These are phyloP conservation scores for Lineolata rhizophorae DNA, from an alignment of 495 filamentous ascomycete genomes.

Conservation along the genomic window DNA sequence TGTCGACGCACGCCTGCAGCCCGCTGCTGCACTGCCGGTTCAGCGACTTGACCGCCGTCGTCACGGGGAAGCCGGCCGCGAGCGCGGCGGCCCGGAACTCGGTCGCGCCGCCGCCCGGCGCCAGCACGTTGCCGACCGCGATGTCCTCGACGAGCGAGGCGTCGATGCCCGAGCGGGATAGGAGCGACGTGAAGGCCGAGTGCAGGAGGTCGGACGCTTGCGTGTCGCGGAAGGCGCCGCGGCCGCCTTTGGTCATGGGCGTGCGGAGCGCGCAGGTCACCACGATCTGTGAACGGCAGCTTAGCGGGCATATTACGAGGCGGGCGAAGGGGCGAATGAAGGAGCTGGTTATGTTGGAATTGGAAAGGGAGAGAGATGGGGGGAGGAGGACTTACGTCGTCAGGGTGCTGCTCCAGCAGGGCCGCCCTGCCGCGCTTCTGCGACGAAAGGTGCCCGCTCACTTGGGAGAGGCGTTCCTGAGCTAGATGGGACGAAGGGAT, in stretches of 20 bases:
- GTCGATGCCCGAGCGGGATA: conserved; percentile 69
- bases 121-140: conserved; percentile 73
- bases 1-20: conserved; percentile 74
- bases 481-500: conserved; percentile 24
- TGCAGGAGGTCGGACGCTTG: conserved; percentile 65
- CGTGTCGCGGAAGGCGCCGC: conserved; percentile 91
- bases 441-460: conserved; percentile 35
- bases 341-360: background rate
- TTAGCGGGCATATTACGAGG: conserved; percentile 1
- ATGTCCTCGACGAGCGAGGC: conserved; percentile 75
- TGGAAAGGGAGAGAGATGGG: background rate
- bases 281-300: conserved; percentile 37
- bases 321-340: too few species aligned
- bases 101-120: conserved; percentile 85
- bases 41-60: conserved; percentile 57
- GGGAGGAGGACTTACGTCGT: conserved; percentile 23
- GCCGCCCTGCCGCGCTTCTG: conserved; percentile 20
- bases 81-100: conserved; percentile 88
- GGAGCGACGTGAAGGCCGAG: conserved; percentile 57
- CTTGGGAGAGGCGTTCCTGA: conserved; percentile 38
- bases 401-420: conserved; percentile 38
- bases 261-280: conserved; percentile 85
- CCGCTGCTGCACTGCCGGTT: conserved; percentile 88
- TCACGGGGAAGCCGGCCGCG: conserved; percentile 76
- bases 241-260: conserved; percentile 76